Conservation (phyloP, 495 filamentous ascomycete genomes). For the Penicillium paradoxum region DNA sequence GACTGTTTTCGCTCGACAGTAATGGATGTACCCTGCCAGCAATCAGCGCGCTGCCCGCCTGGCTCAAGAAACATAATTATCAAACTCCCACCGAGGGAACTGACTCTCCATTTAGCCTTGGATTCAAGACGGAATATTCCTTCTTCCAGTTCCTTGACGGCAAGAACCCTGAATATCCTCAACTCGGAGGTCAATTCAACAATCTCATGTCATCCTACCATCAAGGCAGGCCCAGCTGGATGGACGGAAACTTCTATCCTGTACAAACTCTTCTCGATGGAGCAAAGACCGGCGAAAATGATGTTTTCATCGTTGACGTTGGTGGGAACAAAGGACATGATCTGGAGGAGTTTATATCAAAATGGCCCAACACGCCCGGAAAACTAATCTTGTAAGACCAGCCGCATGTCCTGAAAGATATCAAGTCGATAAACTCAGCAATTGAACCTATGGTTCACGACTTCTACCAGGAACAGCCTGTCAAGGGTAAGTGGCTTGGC, state of each 20-base stretch:
- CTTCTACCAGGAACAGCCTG: conserved; percentile 44
- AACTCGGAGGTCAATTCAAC: conserved; percentile 31
- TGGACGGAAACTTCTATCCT: conserved; percentile 42
- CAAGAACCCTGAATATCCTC: conserved; percentile 14
- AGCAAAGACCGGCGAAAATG: conserved; percentile 1
- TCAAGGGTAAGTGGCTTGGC: conserved; percentile 40
- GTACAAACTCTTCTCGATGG: conserved; percentile 31
- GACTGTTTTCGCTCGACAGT: neutral
- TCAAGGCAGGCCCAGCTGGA: conserved; percentile 37
- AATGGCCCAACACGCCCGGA: conserved; percentile 25
- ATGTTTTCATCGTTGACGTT: conserved; percentile 31
- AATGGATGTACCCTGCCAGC: conserved; percentile 5
- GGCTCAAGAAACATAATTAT: conserved; percentile 22
- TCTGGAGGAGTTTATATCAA: conserved; percentile 28
- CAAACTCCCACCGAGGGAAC: conserved; percentile 20
- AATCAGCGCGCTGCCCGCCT: conserved; percentile 12
- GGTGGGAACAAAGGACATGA: conserved; percentile 35
- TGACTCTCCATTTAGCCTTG: conserved; percentile 22
- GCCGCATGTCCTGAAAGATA: conserved; percentile 13
- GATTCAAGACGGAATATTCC: neutral
- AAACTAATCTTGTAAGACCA: conserved; percentile 34
- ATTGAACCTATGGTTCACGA: conserved; percentile 43
- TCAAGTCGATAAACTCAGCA: conserved; percentile 12
- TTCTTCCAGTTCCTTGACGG: conserved; percentile 9
- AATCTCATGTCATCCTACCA: conserved; percentile 44